Conservation (phyloP, 1,284 basidiomycete species). For the Singerocomus inundabilis region DNA sequence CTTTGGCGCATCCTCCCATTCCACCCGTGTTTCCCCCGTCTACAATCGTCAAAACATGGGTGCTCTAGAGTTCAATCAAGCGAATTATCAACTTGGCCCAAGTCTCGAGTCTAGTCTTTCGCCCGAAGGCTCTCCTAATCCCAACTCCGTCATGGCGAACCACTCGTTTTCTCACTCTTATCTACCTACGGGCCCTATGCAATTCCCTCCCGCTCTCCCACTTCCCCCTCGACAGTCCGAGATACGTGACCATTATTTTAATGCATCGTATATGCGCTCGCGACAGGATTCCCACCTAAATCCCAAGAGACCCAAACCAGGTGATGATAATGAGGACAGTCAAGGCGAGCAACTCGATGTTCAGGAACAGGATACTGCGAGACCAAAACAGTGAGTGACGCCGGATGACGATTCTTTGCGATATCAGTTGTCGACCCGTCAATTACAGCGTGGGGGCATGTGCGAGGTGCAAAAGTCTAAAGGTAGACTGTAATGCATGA, state of each 20-base stretch:
- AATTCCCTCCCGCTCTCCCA: constrained; percentile 30
- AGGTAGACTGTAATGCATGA: constrained; percentile 38
- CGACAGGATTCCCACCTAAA: constrained; percentile 4
- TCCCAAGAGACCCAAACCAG: constrained; percentile 22
- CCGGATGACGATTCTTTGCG: background rate
- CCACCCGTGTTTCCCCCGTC: constrained; percentile 15
- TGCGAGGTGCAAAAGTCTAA: constrained; percentile 70
- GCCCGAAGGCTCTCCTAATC: constrained; percentile 16
- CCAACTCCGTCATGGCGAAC: background rate
- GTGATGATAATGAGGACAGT: constrained; percentile 25
- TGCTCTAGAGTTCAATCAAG: constrained; percentile 11
- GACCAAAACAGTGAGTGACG: constrained; percentile 21
- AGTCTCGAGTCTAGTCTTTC: constrained; percentile 8
- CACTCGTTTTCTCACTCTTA: constrained; percentile 17
- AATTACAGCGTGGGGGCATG: constrained; percentile 53
- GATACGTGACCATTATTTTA: constrained; percentile 30
- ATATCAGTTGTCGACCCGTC: constrained; percentile 4
- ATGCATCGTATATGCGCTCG: background rate
- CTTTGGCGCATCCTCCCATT: constrained; percentile 15
- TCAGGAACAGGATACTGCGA: constrained; percentile 23
- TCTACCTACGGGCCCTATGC: constrained; percentile 29
- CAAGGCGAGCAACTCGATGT: constrained; percentile 22
- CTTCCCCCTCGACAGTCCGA: constrained; percentile 32
- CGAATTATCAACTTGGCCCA: constrained; percentile 13
- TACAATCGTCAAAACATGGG: constrained; percentile 17